These are phyloP conservation scores for Cryptococcus hybrid DNA, from an alignment of 1,284 basidiomycete species.

Conservation along the genomic window DNA sequence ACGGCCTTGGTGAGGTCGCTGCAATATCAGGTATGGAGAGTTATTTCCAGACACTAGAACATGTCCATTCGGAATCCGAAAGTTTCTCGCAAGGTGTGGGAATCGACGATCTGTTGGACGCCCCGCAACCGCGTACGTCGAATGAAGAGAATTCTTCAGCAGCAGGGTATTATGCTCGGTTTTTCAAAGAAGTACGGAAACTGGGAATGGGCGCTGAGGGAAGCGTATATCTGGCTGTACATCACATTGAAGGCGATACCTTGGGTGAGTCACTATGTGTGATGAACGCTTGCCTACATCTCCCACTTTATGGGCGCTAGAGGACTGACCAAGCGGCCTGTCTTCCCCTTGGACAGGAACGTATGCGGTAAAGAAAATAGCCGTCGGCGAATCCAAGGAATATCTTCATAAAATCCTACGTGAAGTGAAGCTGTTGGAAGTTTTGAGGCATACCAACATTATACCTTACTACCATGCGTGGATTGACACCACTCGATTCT, in stretches of 20 bases:
- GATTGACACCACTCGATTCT: slow-evolving; percentile 82
- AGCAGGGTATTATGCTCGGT: slow-evolving; percentile 59
- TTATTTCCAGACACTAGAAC: slow-evolving; percentile 46
- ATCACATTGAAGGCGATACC: slow-evolving; percentile 37
- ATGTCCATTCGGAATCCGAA: slow-evolving; percentile 41
- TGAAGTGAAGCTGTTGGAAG: slow-evolving; percentile 80
- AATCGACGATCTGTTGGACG: not conserved
- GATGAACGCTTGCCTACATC: not conserved
- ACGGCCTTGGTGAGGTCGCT: not conserved
- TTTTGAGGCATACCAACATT: slow-evolving; percentile 86
- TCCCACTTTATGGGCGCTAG: slow-evolving; percentile 51
- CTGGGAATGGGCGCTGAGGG: slow-evolving; percentile 92
- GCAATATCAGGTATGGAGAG: slow-evolving; percentile 2
- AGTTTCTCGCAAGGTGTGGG: slow-evolving; percentile 27
- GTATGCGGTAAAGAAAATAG: slow-evolving; percentile 94
- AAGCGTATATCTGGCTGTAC: slow-evolving; percentile 61
- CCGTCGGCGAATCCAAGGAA: slow-evolving; percentile 79
- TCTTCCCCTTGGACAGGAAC: slow-evolving; percentile 21
- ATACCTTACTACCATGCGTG: slow-evolving; percentile 94
- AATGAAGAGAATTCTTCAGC: slow-evolving; percentile 35
- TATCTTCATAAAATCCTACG: slow-evolving; percentile 78
- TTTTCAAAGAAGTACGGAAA: slow-evolving; percentile 81
- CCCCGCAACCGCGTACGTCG: slow-evolving; percentile 12
- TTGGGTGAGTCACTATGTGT: slow-evolving; percentile 19
- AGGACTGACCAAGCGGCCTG: slow-evolving; percentile 22